Evolutionary conservation across 2,329 filamentous ascomycete genomes (phyloP).

Genomic region (Alternaria incomplexa): DNA sequence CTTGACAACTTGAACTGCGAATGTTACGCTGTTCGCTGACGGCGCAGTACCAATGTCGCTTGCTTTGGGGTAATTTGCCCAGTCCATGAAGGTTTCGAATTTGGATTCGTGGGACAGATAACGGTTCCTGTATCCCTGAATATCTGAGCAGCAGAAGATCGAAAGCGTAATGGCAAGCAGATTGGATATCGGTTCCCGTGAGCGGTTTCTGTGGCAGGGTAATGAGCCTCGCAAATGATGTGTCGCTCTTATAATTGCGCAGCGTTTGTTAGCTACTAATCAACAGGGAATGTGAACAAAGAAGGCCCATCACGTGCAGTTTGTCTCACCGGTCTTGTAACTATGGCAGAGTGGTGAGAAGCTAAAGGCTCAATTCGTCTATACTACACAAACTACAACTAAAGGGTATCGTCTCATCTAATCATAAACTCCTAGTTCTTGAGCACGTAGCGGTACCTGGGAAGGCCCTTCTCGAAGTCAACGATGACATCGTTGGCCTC

Average conservation of each 20-base stretch:
- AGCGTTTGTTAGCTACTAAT: too few relatives aligned
- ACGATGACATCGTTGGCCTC: constrained; percentile 46
- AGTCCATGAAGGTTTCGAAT: constrained; percentile 34
- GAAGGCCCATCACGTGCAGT: too few relatives aligned
- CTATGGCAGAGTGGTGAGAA: background rate
- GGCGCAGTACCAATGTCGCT: background rate
- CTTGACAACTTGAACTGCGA: constrained; percentile 52
- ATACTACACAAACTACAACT: background rate
- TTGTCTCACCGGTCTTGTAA: too few relatives aligned
- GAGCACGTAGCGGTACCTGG: constrained; percentile 53
- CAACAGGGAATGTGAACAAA: background rate
- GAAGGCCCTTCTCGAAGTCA: constrained; percentile 48
- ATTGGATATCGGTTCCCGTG: background rate
- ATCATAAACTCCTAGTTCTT: constrained; percentile 22
- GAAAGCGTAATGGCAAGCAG: constrained; percentile 8
- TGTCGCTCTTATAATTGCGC: background rate
- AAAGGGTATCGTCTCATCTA: constrained; percentile 8
- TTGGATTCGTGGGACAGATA: constrained; percentile 27
- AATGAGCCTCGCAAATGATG: background rate
- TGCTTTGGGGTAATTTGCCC: constrained; percentile 38
- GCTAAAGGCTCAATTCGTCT: background rate
- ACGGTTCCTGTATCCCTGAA: constrained; percentile 16
- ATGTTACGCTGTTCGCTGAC: background rate
- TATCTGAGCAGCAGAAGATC: constrained; percentile 28
- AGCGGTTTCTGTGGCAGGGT: background rate